A percentile compares a stretch with the other conserved stretches of the same genome.
phyloP scores from a whole-genome alignment of 768 basidiomycete genomes.

The Kondoa malvinella region DNA sequence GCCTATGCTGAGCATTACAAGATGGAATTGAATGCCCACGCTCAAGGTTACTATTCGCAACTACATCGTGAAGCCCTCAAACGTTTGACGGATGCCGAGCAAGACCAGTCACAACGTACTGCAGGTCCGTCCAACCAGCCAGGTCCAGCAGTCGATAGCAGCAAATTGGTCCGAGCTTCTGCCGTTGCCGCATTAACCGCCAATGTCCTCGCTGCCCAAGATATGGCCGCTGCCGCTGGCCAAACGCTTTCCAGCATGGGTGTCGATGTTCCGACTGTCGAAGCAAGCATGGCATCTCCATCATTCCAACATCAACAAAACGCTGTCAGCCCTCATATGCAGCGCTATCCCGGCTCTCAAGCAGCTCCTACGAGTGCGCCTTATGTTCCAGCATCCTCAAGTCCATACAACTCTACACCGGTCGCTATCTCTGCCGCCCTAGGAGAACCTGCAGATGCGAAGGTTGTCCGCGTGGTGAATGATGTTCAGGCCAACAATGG shows the following conservation, averaged over 20 bases:
- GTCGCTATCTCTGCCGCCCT: not conserved
- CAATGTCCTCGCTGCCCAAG: constrained; percentile 23
- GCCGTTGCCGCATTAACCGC: constrained; percentile 23
- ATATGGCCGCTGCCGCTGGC: constrained; percentile 16
- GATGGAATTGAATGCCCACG: constrained; percentile 19
- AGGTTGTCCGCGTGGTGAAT: not conserved
- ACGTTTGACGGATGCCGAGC: constrained; percentile 8
- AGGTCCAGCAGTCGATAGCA: not conserved
- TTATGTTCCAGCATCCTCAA: not conserved
- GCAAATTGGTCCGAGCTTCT: constrained; percentile 16
- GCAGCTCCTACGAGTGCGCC: not conserved
- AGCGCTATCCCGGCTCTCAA: not conserved
- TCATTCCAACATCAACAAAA: not conserved
- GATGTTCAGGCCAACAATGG: constrained; percentile 7
- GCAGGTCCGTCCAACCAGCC: not conserved
- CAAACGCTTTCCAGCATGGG: constrained; percentile 8
- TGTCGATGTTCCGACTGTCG: not conserved
- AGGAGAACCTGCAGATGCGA: not conserved
- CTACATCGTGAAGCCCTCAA: constrained; percentile 23
- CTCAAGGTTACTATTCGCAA: constrained; percentile 22
- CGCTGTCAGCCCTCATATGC: not conserved
- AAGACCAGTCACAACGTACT: constrained; percentile 7
- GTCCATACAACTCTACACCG: not conserved
- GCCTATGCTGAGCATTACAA: constrained; percentile 21
- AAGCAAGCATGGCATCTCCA: not conserved